Evolutionary conservation across 768 basidiomycete genomes (phyloP).

Genomic region (Suillus americanus): DNA sequence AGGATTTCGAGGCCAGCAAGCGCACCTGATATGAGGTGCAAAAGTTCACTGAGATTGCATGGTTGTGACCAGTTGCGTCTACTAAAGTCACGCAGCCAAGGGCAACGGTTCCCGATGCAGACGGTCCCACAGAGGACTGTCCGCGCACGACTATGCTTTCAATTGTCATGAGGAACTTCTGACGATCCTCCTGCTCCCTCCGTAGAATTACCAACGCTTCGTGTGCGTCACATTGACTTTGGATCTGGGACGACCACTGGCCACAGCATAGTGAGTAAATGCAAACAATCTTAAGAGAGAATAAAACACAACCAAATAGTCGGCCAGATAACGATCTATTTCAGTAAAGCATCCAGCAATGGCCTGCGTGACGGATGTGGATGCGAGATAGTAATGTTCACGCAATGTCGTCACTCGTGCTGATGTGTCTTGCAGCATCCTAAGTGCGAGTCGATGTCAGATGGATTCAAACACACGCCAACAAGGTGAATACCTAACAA

Average conservation of each 20-base stretch:
- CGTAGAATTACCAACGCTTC: not conserved
- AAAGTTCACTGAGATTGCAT: slow-evolving; percentile 15
- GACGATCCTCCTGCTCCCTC: not conserved
- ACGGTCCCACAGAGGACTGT: not conserved
- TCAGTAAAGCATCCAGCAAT: no score
- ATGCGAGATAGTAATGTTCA: no score
- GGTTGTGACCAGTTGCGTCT: slow-evolving; percentile 11
- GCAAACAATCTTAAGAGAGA: not conserved
- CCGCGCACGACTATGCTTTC: no score
- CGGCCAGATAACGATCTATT: not conserved
- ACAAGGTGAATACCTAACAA: not conserved
- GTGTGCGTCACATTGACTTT: not conserved
- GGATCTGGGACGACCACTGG: no score
- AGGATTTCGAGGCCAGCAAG: not conserved
- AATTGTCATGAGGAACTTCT: not conserved
- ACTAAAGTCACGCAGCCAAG: not conserved
- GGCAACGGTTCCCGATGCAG: no score
- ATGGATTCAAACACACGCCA: not conserved
- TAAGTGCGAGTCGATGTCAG: not conserved
- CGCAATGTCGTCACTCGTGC: no score
- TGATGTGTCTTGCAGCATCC: not conserved
- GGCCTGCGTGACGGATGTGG: no score
- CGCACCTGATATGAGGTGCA: not conserved
- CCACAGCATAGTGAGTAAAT: no score
- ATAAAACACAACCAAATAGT: not conserved